Evolutionary conservation across 2,329 filamentous ascomycete genomes (phyloP), one percentile per base, ranked within the genome.

Genomic region (Chaetothyriales sp.): DNA sequence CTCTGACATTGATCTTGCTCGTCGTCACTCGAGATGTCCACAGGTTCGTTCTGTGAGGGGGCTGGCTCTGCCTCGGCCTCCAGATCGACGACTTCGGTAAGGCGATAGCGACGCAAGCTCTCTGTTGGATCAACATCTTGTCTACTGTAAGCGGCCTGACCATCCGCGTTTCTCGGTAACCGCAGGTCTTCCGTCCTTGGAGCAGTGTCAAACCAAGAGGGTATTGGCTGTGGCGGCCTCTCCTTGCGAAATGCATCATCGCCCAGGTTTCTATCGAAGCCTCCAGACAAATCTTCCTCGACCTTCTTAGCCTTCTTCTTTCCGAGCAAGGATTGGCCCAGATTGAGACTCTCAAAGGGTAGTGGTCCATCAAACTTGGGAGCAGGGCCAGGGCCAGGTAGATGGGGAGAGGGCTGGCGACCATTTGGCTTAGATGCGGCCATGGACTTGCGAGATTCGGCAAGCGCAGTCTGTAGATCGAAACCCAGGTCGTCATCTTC

Each of bases 341-440:
- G 74, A 63, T 88, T 76, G 5, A 83, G 69, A 48, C 77, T 90
- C 60, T 95, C 89, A 62, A 98, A 98, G 0, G 92, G 92, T 4
- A 98, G 68, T 0, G 89, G 88, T 0, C 90, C 90, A 58, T 80
- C 79, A 62, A 94, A 85, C 45, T 55, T 52, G 5, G 56, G 51
- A 20, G 49, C 37, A 33, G 53, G 29, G 28, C 51, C 44, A 15
- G n/a, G n/a, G n/a, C 18, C n/a, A 15, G 44, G 10, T 8, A 75
- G 65, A n/a, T 67, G 62, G 2, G 70, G 62, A 18, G 69, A 64
- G 3, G 62, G 22, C 65, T 58, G 47, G 67, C 64, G 65, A n/a
- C 46, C 20, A 49, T 60, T 62, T 52, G 57, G 66, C 63, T 62
- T 56, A 13, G 58, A 60, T 28, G 58, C 59, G 43, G 74, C 75